Percentiles rank a stretch among this genome's conserved stretches.
These are phyloP conservation scores for Cryptococcus sp. DNA, from an alignment of 1,284 basidiomycete genomes.

Conservation along the genomic window DNA sequence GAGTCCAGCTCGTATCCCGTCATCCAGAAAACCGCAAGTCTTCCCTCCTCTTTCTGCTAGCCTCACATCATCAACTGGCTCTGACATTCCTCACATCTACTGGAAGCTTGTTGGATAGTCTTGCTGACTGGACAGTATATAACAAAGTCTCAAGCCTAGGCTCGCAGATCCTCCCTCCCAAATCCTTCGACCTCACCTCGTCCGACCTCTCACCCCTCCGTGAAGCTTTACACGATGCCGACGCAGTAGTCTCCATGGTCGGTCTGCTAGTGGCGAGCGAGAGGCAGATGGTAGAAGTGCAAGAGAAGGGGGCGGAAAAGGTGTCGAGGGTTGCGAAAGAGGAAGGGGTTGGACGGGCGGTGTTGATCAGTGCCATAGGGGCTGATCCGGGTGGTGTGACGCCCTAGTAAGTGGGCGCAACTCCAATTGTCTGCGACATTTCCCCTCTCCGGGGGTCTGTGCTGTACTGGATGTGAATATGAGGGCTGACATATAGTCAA, in stretches of 20 bases:
- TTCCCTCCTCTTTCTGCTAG: too few species aligned
- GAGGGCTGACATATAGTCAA: constrained; percentile 1
- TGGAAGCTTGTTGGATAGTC: not conserved
- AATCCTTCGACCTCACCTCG: constrained; percentile 55
- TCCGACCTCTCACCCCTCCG: constrained; percentile 45
- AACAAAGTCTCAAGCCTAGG: constrained; percentile 34
- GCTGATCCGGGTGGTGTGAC: constrained; percentile 34
- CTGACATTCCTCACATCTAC: not conserved
- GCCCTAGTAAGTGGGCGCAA: constrained; percentile 39
- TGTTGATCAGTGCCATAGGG: constrained; percentile 41
- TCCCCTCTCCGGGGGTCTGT: too few species aligned
- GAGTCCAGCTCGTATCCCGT: constrained; percentile 56
- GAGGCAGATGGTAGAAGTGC: constrained; percentile 56
- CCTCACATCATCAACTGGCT: too few species aligned
- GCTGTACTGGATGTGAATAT: constrained; percentile 47
- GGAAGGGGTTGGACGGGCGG: constrained; percentile 28
- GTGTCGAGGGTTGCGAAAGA: constrained; percentile 44
- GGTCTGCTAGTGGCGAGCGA: constrained; percentile 58
- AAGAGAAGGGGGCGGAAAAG: constrained; percentile 60
- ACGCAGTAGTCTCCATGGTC: constrained; percentile 59
- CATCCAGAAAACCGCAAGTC: constrained; percentile 49
- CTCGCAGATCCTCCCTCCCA: constrained; percentile 48
- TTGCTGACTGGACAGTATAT: constrained; percentile 17
- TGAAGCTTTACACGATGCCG: constrained; percentile 53
- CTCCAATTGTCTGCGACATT: not conserved